Evolutionary conservation across 768 basidiomycete genomes (phyloP), one percentile per base, ranked within the genome.

Genomic region (Rubroboletus pulcherrimus): DNA sequence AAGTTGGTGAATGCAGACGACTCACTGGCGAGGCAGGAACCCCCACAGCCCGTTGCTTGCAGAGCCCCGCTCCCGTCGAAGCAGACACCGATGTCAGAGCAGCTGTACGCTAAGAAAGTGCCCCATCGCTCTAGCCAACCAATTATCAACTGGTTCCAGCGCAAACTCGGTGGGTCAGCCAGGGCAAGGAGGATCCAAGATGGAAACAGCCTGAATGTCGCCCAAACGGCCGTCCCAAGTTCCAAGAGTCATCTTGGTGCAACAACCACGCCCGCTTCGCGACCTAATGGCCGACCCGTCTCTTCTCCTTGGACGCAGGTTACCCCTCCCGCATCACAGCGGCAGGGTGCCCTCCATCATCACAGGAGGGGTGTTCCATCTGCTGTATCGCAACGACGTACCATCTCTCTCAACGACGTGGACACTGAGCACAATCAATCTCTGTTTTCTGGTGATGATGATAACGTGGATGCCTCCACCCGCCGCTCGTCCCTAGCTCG

Each of bases 111-210:
- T 54, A 88, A 89, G 75, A 89, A 87, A 68, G 67, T 81, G 7
- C 73, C 85, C 52, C 81, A 83, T 46, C 83, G 86, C 38, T 83
- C 87, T 17, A 87, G 90, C 70, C 89, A 91, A 67, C 91, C 91
- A 9, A 87, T 93, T 63, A 85, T 93, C 64, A 88, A 90, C 63
- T 93, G 91, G 91, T 85, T 93, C 57, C 91, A 93, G 65, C 84
- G 89, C 60, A 93, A 93, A 71, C 77, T 93, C 14, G 86, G 84
- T 35, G 89, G 89, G 26, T 80, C 85, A 21, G 83, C 77, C 37
- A 82, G 80, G 57, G 64, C 75, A 21, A 84, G 86, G 69, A 78
- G 85, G 53, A 72, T 69, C 15, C 71, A 73, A 10, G 75, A 77
- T 45, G 67, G 63, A 46, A 62, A 50, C 35, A n/a, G 44, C 46